Evolutionary conservation across 2,329 filamentous ascomycete genomes (phyloP).

Genomic region (Exophiala sp.): DNA sequence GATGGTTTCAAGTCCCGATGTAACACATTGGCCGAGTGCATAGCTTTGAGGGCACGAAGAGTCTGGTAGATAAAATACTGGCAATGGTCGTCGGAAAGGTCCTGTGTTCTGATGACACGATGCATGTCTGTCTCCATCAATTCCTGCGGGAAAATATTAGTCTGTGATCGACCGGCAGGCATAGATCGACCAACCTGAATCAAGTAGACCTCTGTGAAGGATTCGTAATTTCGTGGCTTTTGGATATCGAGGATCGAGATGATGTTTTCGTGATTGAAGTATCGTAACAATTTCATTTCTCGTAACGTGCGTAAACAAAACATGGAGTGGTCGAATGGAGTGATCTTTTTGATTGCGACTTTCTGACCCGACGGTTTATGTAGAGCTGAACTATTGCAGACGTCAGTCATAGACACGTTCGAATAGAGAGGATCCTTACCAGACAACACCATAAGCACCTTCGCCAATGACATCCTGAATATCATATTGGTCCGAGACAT

Average conservation of each 20-base stretch:
- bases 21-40: conserved; percentile 98
- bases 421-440: conserved; percentile 53
- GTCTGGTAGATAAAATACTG: conserved; percentile 99
- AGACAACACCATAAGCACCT: conserved; percentile 96
- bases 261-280: conserved; percentile 99
- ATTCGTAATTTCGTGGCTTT: conserved; percentile 92
- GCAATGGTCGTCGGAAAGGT: conserved; percentile 97
- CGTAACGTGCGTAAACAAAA: conserved; percentile 93
- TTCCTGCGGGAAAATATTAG: conserved; percentile 54
- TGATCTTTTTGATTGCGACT: conserved; percentile 99
- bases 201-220: conserved; percentile 95
- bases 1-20: conserved; percentile 97
- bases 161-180: background rate
- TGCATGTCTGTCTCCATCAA: conserved; percentile 99
- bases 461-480: conserved; percentile 99
- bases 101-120: conserved; percentile 94
- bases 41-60: conserved; percentile 91
- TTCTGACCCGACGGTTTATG: conserved; percentile 98
- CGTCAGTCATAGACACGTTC: conserved; percentile 7
- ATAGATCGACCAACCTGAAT: conserved; percentile 65
- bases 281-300: conserved; percentile 97
- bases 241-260: conserved; percentile 99
- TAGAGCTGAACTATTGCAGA: conserved; percentile 68
- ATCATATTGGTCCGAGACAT: conserved; percentile 98
- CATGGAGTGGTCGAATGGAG: conserved; percentile 98